Base-by-base conservation (phyloP, 306 rosid species). In the Medicago lupulina region DNA sequence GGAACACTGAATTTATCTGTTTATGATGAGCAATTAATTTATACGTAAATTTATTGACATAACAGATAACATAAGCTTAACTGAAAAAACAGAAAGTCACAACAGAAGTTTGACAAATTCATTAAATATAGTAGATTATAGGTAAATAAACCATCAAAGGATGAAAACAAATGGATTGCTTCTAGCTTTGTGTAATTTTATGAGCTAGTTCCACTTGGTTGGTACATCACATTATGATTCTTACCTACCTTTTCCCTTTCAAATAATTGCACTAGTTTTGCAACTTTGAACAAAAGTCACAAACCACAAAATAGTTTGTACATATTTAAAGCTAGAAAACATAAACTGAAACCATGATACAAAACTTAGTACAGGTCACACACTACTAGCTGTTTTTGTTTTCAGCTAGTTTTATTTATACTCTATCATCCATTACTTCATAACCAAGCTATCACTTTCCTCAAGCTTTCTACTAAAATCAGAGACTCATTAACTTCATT, bases 391-490 rank as follows among this genome's bases (percentile, higher is more conserved):
- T 53, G 77, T 8, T 64, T 67, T 46, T 16, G 14, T 10, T 17
- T 63, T 40, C 76, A 79, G 78, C 80, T 28, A 73, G 78, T 40
- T 74, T 84, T 81, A 81, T 80, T 84, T 28, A 60, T 60, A 13
- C 67, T 38, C 67, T 46, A 68, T 21, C 63, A 53, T 74, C 34
- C 83, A 68, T 50, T 60, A 6, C 77, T 67, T 76, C 44, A 60
- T 49, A 67, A 5, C 4, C 31, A 16, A 28, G 39, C 25, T 61
- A 46, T 41, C 23, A 60, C 49, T 50, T 62, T 62, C 23, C 73
- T 9, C 61, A 19, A 19, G 1, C 14, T 19, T 19, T 55, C 64
- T 23, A 58, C 39, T 28, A 21, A 58, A 58, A 58, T 23, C 34
- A 60, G 11, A 60, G 3, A 60, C 12, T 28, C 43, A 60, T 60